Base-by-base conservation (phyloP, 2,329 filamentous ascomycete genomes). In the Fusarium buharicum region DNA sequence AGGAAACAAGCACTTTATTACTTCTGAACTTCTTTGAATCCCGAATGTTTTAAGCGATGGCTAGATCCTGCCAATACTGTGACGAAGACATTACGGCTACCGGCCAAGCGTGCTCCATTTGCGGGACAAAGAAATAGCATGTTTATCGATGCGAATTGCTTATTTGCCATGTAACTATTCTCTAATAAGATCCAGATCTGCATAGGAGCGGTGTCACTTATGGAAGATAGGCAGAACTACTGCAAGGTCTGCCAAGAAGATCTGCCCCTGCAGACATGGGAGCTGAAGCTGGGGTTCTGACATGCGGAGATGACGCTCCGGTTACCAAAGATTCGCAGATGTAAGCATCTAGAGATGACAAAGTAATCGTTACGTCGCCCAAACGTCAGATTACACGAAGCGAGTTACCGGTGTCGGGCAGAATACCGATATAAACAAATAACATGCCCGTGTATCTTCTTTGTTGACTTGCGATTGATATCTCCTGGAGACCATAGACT, bases 311-410 rank as follows among this genome's bases (percentile, higher is more conserved):
- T 20, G 31, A 38, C 17, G 37, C 51, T 57, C 51, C 54, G 36
- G 18, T 9, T 2, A 18, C 5, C 16, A 17, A 37, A 36, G 33
- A 22, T 27, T 4, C 20, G 33, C 20, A 55, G 22, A 41, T n/a
- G 17, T 12, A 16, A 6, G 4, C 4, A 56, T 57, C 48, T 30
- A 13, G 30, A 20, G 17, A 17, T 4, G 0, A 4, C 30, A 10
- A 16, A 20, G 50, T 60, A 60, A 60, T 60, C 9, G 13, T 55
- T 55, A 61, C 55, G 58, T 61, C 40, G 36, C 11, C 2, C 28
- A 38, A 4, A 60, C 55, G 50, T 61, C 50, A 61, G 40, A 36
- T 34, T 6, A 6, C 7, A 20, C 22, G n/a, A 55, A 50, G 18
- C 28, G 44, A 44, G 24, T 31, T 17, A 2, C 10, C 18, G 20